Base-by-base conservation (phyloP, 768 basidiomycete species). In the Psilocybe sp. region DNA sequence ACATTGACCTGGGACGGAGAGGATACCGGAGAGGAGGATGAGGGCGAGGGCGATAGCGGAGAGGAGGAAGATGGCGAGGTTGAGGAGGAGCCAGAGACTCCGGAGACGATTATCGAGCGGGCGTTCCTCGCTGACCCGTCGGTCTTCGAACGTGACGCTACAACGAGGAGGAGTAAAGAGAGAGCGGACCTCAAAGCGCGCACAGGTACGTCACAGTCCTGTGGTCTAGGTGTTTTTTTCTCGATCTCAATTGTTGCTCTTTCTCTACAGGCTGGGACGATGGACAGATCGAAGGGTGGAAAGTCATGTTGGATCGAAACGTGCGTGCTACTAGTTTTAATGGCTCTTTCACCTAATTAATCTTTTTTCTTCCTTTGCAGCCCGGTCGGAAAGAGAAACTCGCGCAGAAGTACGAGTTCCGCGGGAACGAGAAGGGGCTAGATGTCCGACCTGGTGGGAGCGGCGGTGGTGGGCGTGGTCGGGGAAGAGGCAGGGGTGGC, bases 271-370 rank as follows among this genome's bases (percentile, higher is more conserved):
- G 87, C 10, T 89, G 86, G 84, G 71, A 64, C 9, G 84, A 97
- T 60, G 87, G 87, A 57, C 93, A 96, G 61, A 84, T 97, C 20
- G 93, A 97, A 65, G 94, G 93, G 0, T 97, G 93, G 93, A 79
- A 69, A 49, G 84, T 89, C 48, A 92, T 96, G 87, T 65, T 97
- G 50, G 95, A 98, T 50, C 72, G 87, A 57, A 86, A 95, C 60
- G 94, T 96, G 60, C 53, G 88, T 73, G 34, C 31, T 31, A 10
- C 28, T 14, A 14, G 13, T 5, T 38, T 37, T 14, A 18, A n/a
- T n/a, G 31, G 15, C 20, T 13, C 3, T 7, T n/a, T 36, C 2
- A 31, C 9, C 5, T 12, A n/a, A 28, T n/a, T 39, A 14, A 14
- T 43, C 41, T 34, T 28, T 39, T 20, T 42, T 40, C 23, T 43